Conservation (phyloP, 1,139 yeast genomes). For the Keqinozyma sinolaborantium region DNA sequence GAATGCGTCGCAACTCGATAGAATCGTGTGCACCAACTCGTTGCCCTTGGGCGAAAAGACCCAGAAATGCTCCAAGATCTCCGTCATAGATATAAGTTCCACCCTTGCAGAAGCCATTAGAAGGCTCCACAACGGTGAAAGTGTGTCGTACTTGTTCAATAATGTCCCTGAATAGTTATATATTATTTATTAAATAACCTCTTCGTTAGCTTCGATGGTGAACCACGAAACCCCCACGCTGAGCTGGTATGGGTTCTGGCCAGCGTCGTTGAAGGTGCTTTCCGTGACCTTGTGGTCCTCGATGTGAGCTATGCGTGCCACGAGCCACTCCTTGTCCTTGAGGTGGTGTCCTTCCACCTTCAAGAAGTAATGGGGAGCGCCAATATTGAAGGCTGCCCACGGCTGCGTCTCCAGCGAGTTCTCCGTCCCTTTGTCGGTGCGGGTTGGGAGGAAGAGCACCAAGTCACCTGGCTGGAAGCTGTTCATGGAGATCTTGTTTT, state of each 20-base stretch:
- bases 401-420: constrained; percentile 38
- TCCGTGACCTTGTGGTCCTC: constrained; percentile 43
- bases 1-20: constrained; percentile 71
- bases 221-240: constrained; percentile 50
- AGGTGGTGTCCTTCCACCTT: constrained; percentile 26
- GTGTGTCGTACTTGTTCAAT: constrained; percentile 85
- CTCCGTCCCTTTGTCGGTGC: constrained; percentile 38
- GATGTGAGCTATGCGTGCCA: constrained; percentile 55
- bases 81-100: constrained; percentile 80
- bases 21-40: constrained; percentile 90
- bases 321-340: constrained; percentile 62
- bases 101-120: constrained; percentile 95
- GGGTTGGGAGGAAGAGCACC: constrained; percentile 79
- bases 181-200: constrained; percentile 2
- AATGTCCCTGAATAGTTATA: constrained; percentile 42
- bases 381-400: constrained; percentile 86
- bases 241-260: constrained; percentile 46
- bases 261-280: constrained; percentile 24
- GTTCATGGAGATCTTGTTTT: constrained; percentile 59
- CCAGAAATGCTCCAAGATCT: constrained; percentile 67
- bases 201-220: constrained; percentile 45
- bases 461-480: constrained; percentile 69
- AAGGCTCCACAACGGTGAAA: constrained; percentile 95
- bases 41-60: constrained; percentile 86
- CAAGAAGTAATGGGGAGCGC: constrained; percentile 74